Evolutionary conservation across 2,329 filamentous ascomycete species (phyloP), one percentile per base, ranked within the genome.

Genomic region (Elsinoe batatas): DNA sequence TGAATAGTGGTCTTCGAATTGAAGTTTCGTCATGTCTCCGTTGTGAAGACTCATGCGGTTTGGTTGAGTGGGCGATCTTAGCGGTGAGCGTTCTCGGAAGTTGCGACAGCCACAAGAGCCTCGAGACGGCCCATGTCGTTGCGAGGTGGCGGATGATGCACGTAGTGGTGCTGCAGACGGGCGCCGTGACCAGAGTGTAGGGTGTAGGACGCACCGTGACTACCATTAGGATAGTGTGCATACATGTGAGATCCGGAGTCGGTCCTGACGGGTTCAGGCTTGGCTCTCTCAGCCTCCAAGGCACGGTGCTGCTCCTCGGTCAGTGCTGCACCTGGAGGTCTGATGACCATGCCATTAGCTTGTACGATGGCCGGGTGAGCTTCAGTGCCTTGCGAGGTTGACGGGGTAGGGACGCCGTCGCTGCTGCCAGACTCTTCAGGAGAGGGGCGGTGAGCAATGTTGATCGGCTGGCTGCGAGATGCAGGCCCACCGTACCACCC

Each of bases 401-500:
- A 75, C 1, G 78, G 78, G 4, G 76, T 78, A 1, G 76, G 77
- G 7, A 79, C 71, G 13, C 76, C 76, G 61, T 80, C 77, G 58
- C 76, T 79, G 59, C 76, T 76, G 50, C 75, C 78, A 0, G 76
- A 79, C 56, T 78, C 77, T 61, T 78, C 78, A 0, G 78, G 78
- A 1, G 78, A 79, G 0, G 76, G 77, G 11, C 77, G 73, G 17
- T 49, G 47, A 53, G 61, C 57, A 50, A 62, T 61, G 54, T 56
- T 58, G 54, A 54, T 58, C 10, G 63, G 61, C 22, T 62, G 63
- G 58, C 53, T 68, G 61, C 55, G 64, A 58, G 35, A 40, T 8
- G 73, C 59, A 22, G 77, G 77, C 10, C 77, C 78, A 57, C 87
- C 81, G 63, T 88, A 88, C 85, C 85, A 90, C 1, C 78, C 86